Conservation (phyloP, 305 asterid genomes). For the Petunia hybrid region DNA sequence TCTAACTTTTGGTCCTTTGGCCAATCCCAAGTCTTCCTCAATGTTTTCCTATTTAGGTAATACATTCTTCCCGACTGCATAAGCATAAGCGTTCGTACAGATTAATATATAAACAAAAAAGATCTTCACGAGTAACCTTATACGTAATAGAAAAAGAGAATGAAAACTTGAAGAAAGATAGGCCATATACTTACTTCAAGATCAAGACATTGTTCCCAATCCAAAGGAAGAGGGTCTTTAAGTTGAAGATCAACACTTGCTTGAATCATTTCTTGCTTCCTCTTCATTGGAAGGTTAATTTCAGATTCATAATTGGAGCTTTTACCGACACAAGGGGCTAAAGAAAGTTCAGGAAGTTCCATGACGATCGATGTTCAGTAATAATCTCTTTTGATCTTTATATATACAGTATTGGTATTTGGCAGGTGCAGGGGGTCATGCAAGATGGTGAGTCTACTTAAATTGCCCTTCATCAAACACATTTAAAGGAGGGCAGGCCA, state of each 20-base stretch:
- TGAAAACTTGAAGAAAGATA: slow-evolving; percentile 26
- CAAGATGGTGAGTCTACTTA: slow-evolving; percentile 41
- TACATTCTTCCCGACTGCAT: slow-evolving; percentile 64
- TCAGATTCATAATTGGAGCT: slow-evolving; percentile 28
- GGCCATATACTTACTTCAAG: slow-evolving; percentile 47
- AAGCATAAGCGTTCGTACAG: too few species aligned
- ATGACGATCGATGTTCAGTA: slow-evolving; percentile 22
- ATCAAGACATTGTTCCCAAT: slow-evolving; percentile 77
- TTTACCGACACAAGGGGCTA: slow-evolving; percentile 41
- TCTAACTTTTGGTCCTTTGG: slow-evolving; percentile 56
- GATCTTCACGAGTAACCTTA: neutral
- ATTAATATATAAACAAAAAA: neutral
- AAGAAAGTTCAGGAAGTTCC: slow-evolving; percentile 58
- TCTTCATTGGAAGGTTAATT: slow-evolving; percentile 47
- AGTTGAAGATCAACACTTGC: slow-evolving; percentile 59
- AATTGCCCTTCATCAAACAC: slow-evolving; percentile 42
- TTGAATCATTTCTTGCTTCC: slow-evolving; percentile 40
- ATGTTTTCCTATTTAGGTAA: slow-evolving; percentile 56
- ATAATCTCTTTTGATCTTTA: neutral
- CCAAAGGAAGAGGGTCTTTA: slow-evolving; percentile 59
- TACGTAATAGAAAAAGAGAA: neutral
- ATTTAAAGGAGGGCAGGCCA: slow-evolving; percentile 59
- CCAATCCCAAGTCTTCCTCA: slow-evolving; percentile 56
- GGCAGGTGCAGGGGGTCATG: slow-evolving; percentile 37
- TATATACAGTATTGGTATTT: neutral